Evolutionary conservation across 805 yeast genomes (phyloP).

Genomic region (Wickerhamiella vanderwaltii): DNA sequence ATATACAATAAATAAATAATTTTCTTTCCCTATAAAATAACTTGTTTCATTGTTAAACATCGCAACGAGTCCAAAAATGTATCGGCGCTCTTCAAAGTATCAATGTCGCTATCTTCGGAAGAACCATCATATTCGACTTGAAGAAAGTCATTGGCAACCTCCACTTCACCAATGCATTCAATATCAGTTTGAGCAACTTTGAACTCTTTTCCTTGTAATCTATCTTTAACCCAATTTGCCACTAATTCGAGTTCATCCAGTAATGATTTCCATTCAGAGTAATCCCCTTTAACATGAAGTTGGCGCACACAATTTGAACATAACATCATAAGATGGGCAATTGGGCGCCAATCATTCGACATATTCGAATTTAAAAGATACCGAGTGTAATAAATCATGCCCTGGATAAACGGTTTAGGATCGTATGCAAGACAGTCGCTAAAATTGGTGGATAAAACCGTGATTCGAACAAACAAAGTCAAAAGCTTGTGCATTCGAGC

Average conservation of each 20-base stretch:
- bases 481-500: conserved; percentile 4
- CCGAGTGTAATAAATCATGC: conserved; percentile 4
- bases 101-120: too few relatives aligned
- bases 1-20: too few relatives aligned
- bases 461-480: conserved; percentile 4
- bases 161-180: not conserved
- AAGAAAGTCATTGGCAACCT: not conserved
- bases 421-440: conserved; percentile 9
- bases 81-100: too few relatives aligned
- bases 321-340: not conserved
- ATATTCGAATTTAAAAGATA: not conserved
- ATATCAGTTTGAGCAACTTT: not conserved
- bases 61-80: too few relatives aligned
- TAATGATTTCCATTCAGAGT: not conserved
- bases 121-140: too few relatives aligned
- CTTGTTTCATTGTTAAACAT: too few relatives aligned
- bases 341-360: not conserved
- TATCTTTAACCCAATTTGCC: not conserved
- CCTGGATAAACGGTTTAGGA: conserved; percentile 7
- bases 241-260: conserved; percentile 4
- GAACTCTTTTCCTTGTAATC: not conserved
- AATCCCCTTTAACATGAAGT: not conserved
- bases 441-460: not conserved
- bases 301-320: conserved; percentile 3
- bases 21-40: too few relatives aligned